These are phyloP conservation scores for Alternaria triticimaculans DNA, from an alignment of 2,329 filamentous ascomycete genomes.

Conservation along the genomic window DNA sequence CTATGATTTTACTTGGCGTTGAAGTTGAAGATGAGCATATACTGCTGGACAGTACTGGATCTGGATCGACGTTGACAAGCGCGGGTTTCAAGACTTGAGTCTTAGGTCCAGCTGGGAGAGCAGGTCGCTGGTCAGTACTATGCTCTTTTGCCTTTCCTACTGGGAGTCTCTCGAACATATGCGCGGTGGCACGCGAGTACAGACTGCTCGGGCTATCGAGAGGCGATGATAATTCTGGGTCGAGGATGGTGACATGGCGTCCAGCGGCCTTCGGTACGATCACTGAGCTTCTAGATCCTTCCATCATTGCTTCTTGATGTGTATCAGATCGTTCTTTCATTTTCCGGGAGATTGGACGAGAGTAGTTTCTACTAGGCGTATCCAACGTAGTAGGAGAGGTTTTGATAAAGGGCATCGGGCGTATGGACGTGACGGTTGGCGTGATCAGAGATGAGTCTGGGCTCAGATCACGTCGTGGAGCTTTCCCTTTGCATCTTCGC, in stretches of 20 bases:
- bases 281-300: neutral
- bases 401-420: neutral
- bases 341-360: neutral
- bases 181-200: neutral
- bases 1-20: neutral
- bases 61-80: neutral
- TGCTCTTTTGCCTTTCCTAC: neutral
- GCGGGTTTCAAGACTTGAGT: neutral
- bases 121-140: neutral
- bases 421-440: neutral
- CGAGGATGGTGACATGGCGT: neutral
- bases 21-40: neutral
- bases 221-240: neutral
- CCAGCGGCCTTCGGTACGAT: neutral
- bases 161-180: neutral
- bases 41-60: neutral
- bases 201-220: neutral
- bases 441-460: neutral
- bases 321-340: neutral
- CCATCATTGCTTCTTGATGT: neutral
- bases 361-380: neutral
- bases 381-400: neutral
- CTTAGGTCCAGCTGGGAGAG: neutral
- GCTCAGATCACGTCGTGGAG: neutral
- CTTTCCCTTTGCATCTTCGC: slow-evolving; percentile 3